phyloP scores from a whole-genome alignment of 192 early-diverging fungal species.

The Blastocladiella britannica region DNA sequence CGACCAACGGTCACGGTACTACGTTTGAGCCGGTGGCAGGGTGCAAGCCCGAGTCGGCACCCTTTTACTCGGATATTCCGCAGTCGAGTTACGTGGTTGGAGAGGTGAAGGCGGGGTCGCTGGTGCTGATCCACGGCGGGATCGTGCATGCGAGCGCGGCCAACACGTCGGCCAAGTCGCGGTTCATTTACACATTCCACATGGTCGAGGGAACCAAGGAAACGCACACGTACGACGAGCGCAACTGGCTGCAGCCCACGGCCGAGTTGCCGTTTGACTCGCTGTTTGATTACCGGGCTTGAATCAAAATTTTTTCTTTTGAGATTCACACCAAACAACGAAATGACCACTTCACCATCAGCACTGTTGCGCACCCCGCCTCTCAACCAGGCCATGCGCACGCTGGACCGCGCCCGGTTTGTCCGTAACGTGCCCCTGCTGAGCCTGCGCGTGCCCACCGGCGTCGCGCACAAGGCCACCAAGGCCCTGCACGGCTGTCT shows the following conservation, averaged over 20 bases:
- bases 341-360: background rate
- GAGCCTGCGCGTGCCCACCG: conserved; percentile 42
- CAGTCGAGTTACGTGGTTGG: conserved; percentile 34
- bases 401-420: conserved; percentile 47
- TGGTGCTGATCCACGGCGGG: conserved; percentile 78
- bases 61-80: conserved; percentile 27
- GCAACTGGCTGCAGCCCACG: conserved; percentile 47
- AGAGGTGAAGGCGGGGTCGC: conserved; percentile 29
- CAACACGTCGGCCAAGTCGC: conserved; percentile 51
- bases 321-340: background rate
- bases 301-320: background rate
- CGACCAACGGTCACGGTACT: conserved; percentile 28
- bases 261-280: conserved; percentile 1
- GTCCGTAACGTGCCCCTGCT: conserved; percentile 29
- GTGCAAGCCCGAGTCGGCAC: conserved; percentile 15
- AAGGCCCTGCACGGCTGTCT: conserved; percentile 27
- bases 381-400: conserved; percentile 39
- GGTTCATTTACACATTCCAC: conserved; percentile 92
- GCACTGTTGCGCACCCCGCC: conserved; percentile 23
- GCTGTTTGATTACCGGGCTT: background rate
- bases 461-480: conserved; percentile 25
- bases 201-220: conserved; percentile 51
- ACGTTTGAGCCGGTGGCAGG: conserved; percentile 34
- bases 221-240: conserved; percentile 48
- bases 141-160: conserved; percentile 64